A percentile compares a stretch with the other conserved stretches of the same genome.
These are phyloP conservation scores for Corrigiola litoralis DNA, from an alignment of 179 eudicot genomes.

Conservation along the genomic window DNA sequence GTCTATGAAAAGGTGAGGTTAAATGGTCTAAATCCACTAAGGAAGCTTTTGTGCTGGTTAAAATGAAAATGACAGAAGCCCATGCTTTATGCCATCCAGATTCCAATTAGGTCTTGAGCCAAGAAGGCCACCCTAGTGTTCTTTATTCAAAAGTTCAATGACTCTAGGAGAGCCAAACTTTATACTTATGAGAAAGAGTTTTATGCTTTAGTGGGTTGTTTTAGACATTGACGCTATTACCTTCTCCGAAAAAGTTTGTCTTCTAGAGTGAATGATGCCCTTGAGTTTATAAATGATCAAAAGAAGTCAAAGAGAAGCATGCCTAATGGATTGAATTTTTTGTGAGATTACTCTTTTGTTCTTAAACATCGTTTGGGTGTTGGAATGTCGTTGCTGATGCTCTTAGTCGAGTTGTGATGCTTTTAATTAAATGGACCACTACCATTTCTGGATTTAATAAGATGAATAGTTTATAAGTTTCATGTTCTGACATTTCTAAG, in stretches of 20 bases:
- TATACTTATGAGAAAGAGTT: neutral
- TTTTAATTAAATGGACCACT: neutral
- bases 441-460: neutral
- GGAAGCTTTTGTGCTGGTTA: neutral
- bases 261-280: neutral
- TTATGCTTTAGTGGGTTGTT: neutral
- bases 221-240: neutral
- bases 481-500: neutral
- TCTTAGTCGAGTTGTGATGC: neutral
- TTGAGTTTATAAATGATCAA: neutral
- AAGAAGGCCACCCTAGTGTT: neutral
- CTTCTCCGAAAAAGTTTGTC: neutral
- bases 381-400: neutral
- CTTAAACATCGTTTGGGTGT: neutral
- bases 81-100: neutral
- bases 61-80: neutral
- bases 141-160: neutral
- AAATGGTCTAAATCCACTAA: neutral
- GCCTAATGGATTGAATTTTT: neutral
- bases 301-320: neutral
- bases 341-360: neutral
- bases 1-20: neutral
- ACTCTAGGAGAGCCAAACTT: neutral
- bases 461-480: neutral
- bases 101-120: neutral